These are phyloP conservation scores for Penicillium verhagenii DNA, from an alignment of 495 filamentous ascomycete genomes.

Conservation along the genomic window DNA sequence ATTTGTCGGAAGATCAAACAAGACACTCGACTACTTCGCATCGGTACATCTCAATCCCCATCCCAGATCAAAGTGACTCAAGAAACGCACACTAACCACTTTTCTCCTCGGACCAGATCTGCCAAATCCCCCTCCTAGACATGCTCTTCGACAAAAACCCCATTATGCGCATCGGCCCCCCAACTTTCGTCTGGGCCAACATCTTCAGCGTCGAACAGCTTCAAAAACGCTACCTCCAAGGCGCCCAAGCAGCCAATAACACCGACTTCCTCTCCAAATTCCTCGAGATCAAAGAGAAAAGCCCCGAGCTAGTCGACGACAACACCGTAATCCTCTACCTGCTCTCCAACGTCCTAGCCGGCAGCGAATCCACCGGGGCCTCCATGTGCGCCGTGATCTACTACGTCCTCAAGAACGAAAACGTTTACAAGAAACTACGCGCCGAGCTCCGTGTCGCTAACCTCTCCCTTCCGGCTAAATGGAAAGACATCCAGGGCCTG, in stretches of 20 bases:
- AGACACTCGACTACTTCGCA: slow-evolving; percentile 35
- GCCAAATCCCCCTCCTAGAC: slow-evolving; percentile 24
- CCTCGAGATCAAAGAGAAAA: slow-evolving; percentile 22
- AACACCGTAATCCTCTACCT: slow-evolving; percentile 23
- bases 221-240: slow-evolving; percentile 14
- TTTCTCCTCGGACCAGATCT: slow-evolving; percentile 19
- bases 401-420: slow-evolving; percentile 34
- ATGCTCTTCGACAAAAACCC: slow-evolving; percentile 24
- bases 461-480: slow-evolving; percentile 12
- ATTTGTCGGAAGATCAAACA: slow-evolving; percentile 21
- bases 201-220: slow-evolving; percentile 23
- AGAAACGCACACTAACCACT: not conserved
- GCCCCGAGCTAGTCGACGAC: slow-evolving; percentile 23
- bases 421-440: slow-evolving; percentile 23
- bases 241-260: not conserved
- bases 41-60: slow-evolving; percentile 12
- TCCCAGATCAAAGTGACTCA: not conserved
- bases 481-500: slow-evolving; percentile 32
- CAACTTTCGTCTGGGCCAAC: slow-evolving; percentile 25
- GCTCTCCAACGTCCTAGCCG: slow-evolving; percentile 32
- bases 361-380: slow-evolving; percentile 36
- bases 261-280: slow-evolving; percentile 25
- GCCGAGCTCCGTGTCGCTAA: slow-evolving; percentile 24
- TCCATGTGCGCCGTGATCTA: slow-evolving; percentile 40
- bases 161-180: slow-evolving; percentile 23